A percentile compares a stretch with the other conserved stretches of the same genome.
These are phyloP conservation scores for Phlebopus sp. DNA, from an alignment of 1,284 basidiomycete species.

Conservation along the genomic window DNA sequence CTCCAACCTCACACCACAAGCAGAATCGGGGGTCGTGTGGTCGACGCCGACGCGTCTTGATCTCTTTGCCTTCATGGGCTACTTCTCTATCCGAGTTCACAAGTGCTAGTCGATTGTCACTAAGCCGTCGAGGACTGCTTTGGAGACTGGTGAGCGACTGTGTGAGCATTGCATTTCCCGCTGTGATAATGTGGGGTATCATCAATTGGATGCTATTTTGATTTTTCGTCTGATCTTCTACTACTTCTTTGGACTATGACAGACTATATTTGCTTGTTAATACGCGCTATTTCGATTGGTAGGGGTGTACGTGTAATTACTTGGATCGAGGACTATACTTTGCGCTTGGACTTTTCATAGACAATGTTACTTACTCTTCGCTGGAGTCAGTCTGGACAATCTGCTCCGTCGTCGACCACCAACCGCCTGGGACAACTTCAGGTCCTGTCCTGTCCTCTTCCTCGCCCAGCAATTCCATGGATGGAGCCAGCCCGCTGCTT, in stretches of 20 bases:
- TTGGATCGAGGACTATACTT: too few species aligned
- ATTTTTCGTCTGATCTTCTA: slow-evolving; percentile 5
- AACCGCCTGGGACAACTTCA: slow-evolving; percentile 8
- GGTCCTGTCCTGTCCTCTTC: slow-evolving; percentile 8
- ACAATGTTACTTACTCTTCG: too few species aligned
- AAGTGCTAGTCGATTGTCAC: not conserved
- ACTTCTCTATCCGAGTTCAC: slow-evolving; percentile 7
- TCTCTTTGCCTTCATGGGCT: slow-evolving; percentile 34
- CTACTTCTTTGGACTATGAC: too few species aligned
- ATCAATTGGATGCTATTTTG: slow-evolving; percentile 29
- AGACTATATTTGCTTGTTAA: too few species aligned
- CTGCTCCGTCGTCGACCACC: not conserved
- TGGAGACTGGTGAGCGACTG: slow-evolving; percentile 26
- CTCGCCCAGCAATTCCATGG: slow-evolving; percentile 15
- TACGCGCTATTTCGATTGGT: too few species aligned
- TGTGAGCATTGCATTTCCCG: slow-evolving; percentile 27
- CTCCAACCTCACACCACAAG: slow-evolving; percentile 18
- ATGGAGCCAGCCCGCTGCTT: slow-evolving; percentile 35
- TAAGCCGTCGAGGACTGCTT: slow-evolving; percentile 13
- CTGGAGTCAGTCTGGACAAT: too few species aligned
- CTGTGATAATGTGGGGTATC: slow-evolving; percentile 23
- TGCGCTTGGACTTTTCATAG: too few species aligned
- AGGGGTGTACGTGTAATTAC: too few species aligned
- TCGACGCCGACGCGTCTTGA: slow-evolving; percentile 39
- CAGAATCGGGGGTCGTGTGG: slow-evolving; percentile 28